phyloP scores from a whole-genome alignment of 768 basidiomycete genomes.

The Leucogyrophana mollusca region DNA sequence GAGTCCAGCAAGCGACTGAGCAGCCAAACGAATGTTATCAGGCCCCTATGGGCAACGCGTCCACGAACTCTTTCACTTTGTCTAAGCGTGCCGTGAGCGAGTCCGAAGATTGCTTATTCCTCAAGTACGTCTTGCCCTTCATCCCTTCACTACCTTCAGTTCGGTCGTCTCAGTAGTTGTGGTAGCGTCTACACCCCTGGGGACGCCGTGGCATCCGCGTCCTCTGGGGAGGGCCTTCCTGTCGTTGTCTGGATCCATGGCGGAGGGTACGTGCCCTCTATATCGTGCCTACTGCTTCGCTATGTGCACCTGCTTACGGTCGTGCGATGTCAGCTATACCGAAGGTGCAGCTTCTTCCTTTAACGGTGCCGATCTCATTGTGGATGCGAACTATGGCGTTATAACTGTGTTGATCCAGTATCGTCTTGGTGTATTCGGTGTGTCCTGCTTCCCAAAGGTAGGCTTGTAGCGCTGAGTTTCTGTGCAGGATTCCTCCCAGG shows the following conservation, averaged over 20 bases:
- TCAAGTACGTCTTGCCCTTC: constrained; percentile 19
- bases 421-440: no score
- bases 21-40: constrained; percentile 32
- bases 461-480: no score
- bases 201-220: neutral
- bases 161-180: neutral
- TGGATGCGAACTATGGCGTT: no score
- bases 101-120: constrained; percentile 31
- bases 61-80: constrained; percentile 22
- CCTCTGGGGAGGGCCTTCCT: constrained; percentile 16
- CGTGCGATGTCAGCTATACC: constrained; percentile 20
- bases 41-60: constrained; percentile 22
- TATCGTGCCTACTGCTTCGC: neutral
- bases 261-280: constrained; percentile 21
- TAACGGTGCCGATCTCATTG: constrained; percentile 22
- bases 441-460: no score
- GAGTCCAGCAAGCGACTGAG: constrained; percentile 23
- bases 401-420: no score
- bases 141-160: neutral
- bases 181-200: constrained; percentile 30
- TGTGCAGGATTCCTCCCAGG: constrained; percentile 46
- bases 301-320: neutral
- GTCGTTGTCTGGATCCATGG: constrained; percentile 37
- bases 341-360: constrained; percentile 12
- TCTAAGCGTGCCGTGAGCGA: constrained; percentile 13